These are phyloP conservation scores for Myxozyma vanderwaltii DNA, from an alignment of 805 yeast genomes.

Conservation along the genomic window DNA sequence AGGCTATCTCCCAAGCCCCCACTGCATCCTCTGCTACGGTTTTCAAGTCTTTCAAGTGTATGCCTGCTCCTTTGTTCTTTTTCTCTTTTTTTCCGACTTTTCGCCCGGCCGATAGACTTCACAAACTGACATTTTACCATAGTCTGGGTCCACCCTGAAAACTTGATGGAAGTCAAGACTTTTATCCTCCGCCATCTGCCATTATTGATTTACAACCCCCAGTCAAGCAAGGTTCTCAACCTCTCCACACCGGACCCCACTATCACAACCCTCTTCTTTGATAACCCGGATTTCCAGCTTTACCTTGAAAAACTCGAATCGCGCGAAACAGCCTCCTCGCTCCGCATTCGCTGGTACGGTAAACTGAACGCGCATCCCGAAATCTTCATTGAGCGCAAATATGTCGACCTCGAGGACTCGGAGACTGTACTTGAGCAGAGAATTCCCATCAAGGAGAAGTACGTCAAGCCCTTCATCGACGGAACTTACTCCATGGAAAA, in stretches of 20 bases:
- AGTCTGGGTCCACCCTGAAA: constrained; percentile 97
- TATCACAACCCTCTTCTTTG: constrained; percentile 85
- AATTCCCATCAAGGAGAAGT: constrained; percentile 75
- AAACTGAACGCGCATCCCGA: constrained; percentile 74
- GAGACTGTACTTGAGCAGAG: constrained; percentile 52
- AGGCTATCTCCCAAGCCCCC: constrained; percentile 26
- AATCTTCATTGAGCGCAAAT: constrained; percentile 77
- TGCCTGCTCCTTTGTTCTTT: not conserved
- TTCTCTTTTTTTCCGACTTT: not conserved
- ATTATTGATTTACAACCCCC: constrained; percentile 71
- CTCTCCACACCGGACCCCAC: constrained; percentile 62
- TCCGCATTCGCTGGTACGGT: constrained; percentile 91
- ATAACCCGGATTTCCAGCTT: constrained; percentile 76
- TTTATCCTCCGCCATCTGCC: constrained; percentile 91
- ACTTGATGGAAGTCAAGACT: constrained; percentile 96
- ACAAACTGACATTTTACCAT: constrained; percentile 36
- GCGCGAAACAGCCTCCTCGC: constrained; percentile 56
- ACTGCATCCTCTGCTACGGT: constrained; percentile 35
- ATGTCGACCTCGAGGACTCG: constrained; percentile 47
- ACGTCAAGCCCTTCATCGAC: constrained; percentile 69
- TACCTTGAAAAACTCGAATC: constrained; percentile 76
- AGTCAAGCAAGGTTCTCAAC: constrained; percentile 46
- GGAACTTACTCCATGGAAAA: constrained; percentile 55
- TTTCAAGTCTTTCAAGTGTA: constrained; percentile 42
- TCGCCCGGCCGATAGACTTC: not conserved